phyloP scores from a whole-genome alignment of 805 yeast species.

The Kuraishia floccosa region DNA sequence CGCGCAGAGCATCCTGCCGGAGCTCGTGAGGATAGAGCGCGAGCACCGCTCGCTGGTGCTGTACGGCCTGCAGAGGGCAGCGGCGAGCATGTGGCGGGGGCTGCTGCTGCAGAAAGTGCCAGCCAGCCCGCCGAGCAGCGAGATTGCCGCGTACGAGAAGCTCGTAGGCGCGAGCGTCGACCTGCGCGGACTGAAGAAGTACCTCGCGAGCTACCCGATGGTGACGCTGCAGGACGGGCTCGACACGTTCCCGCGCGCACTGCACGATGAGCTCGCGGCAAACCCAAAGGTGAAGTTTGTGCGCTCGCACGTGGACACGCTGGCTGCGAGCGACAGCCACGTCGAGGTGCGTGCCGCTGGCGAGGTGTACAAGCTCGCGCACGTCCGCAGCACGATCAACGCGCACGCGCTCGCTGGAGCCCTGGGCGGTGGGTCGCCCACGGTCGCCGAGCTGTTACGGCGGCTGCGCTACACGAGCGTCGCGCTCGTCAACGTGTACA shows the following conservation, averaged over 20 bases:
- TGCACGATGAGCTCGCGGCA: conserved; percentile 16
- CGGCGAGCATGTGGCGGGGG: conserved; percentile 9
- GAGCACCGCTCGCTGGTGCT: conserved; percentile 46
- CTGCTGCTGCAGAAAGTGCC: background rate
- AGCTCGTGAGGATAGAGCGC: conserved; percentile 44
- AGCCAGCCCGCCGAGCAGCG: conserved; percentile 10
- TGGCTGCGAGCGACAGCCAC: conserved; percentile 8
- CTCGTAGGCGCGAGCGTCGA: conserved; percentile 27
- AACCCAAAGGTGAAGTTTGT: conserved; percentile 29
- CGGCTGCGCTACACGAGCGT: conserved; percentile 32
- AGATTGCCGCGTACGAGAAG: conserved; percentile 25
- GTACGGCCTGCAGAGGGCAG: conserved; percentile 25
- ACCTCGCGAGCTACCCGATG: conserved; percentile 49
- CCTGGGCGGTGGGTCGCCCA: conserved; percentile 7
- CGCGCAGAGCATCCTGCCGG: conserved; percentile 46
- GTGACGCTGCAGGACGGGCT: conserved; percentile 45
- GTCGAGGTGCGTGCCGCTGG: conserved; percentile 6
- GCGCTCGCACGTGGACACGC: conserved; percentile 14
- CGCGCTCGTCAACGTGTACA: conserved; percentile 58
- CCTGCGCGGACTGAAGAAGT: conserved; percentile 20
- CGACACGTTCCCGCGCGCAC: conserved; percentile 30
- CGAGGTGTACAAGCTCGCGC: conserved; percentile 26
- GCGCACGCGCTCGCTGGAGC: conserved; percentile 26
- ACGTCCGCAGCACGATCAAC: conserved; percentile 49
- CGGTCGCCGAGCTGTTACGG: conserved; percentile 6